Evolutionary conservation across 202 grass and related monocot genomes (phyloP), one percentile per base, ranked within the genome.

Genomic region (Saccharum hybrid): DNA sequence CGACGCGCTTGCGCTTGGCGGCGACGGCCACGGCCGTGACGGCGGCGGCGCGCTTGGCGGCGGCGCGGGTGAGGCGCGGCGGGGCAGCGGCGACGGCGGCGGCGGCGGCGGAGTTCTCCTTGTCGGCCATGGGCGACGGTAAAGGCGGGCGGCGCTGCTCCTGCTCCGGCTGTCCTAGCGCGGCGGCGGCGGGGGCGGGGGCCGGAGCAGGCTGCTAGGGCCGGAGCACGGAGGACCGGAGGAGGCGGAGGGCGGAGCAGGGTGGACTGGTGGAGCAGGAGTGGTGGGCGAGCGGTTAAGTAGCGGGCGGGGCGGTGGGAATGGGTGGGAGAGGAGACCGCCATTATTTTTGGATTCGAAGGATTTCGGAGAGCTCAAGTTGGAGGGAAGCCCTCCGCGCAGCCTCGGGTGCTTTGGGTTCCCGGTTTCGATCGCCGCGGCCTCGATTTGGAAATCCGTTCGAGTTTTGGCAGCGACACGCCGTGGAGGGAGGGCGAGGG

Each of bases 1-100:
- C 86, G 52, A 94, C 76, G 65, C 91, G 86, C 84, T 92, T 91
- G 69, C 90, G 88, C 87, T 94, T 91, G 63, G 78, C 69, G 70
- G 85, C 81, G 21, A 76, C 68, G 34, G 90, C 72, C 3, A 52
- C 48, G 48, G 89, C 40, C 7, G 70, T 82, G 75, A 82, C 51
- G 2, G 49, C 54, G 0, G 88, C 85, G 5, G 88, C 73, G 18
- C 91, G 86, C 86, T 94, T 86, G 76, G 84, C 42, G 1, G 86
- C 63, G 0, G 89, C 92, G 69, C 92, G 92, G 78, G 86, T 89
- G 2, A 91, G 51, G 77, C 77, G 88, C 5, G 62, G 83, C 19
- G 74, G 82, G 28, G 56, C 54, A 21, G 61, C 80, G 13, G 63
- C 79, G 33, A 42, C 38, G 14, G 10, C 42, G 26, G 26, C 26